Conservation (phyloP, 192 early-diverging fungal species). For the Geosiphon pyriformis region DNA sequence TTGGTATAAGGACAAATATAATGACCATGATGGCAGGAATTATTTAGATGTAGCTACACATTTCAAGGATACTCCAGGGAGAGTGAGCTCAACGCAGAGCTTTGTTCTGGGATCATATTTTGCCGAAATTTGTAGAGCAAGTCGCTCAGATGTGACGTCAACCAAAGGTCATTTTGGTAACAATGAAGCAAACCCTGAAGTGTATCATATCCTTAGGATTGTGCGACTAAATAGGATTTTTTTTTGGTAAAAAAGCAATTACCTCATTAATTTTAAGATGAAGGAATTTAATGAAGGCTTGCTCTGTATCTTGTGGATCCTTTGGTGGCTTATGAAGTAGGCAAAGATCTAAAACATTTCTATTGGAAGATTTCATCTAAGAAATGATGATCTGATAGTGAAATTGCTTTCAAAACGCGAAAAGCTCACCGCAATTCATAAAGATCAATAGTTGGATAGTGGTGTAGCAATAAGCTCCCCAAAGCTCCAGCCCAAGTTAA, state of each 20-base stretch:
- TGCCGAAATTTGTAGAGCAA: slow-evolving; percentile 6
- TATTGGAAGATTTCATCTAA: neutral
- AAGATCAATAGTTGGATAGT: neutral
- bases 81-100: neutral
- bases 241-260: neutral
- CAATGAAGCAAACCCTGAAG: slow-evolving; percentile 9
- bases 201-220: neutral
- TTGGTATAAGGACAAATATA: neutral
- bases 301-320: neutral
- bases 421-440: neutral
- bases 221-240: neutral
- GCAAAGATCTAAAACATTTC: neutral
- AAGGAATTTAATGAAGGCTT: neutral
- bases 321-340: neutral
- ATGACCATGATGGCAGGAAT: neutral
- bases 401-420: neutral
- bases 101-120: neutral
- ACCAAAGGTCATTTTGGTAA: slow-evolving; percentile 11
- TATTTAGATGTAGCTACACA: neutral
- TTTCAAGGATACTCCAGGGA: neutral
- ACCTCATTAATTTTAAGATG: neutral
- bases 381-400: neutral
- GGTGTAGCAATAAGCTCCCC: neutral
- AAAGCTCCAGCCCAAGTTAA: neutral
- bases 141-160: slow-evolving; percentile 13